A percentile compares a stretch with the other conserved stretches of the same genome.
Conservation (phyloP, 1,284 basidiomycete species). For the Baeospora myosura region DNA sequence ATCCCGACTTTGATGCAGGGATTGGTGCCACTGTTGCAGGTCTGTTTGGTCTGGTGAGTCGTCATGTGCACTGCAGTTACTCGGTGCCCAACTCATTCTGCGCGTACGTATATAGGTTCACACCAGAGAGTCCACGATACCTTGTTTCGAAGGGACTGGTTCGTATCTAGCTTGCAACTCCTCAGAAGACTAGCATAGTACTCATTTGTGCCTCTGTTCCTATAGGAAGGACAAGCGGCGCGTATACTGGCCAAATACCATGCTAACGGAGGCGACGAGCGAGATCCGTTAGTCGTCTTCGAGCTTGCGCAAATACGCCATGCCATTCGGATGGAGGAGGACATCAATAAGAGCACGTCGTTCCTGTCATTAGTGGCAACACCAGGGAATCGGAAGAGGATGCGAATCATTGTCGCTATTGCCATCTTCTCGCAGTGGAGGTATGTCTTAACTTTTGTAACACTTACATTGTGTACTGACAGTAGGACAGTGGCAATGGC, state of each 20-base stretch:
- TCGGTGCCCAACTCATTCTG: too few relatives aligned
- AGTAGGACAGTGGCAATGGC: slow-evolving; percentile 47
- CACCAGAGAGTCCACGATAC: slow-evolving; percentile 67
- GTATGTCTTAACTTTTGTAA: slow-evolving; percentile 23
- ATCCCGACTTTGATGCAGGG: slow-evolving; percentile 65
- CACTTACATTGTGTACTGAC: not conserved
- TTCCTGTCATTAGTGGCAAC: slow-evolving; percentile 46
- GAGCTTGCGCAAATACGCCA: slow-evolving; percentile 59
- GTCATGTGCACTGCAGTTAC: not conserved
- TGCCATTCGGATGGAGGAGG: slow-evolving; percentile 52
- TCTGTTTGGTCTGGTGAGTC: slow-evolving; percentile 43
- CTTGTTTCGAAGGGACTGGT: slow-evolving; percentile 55
- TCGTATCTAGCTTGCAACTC: slow-evolving; percentile 14
- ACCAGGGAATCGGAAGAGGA: slow-evolving; percentile 52
- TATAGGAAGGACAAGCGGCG: slow-evolving; percentile 44
- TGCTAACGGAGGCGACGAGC: slow-evolving; percentile 39
- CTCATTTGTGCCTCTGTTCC: not conserved
- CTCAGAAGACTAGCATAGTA: not conserved
- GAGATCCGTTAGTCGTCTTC: slow-evolving; percentile 49
- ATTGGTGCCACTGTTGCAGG: slow-evolving; percentile 52
- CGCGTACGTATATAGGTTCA: slow-evolving; percentile 33
- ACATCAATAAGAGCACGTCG: slow-evolving; percentile 38
- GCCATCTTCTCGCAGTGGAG: slow-evolving; percentile 64
- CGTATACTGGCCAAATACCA: slow-evolving; percentile 58
- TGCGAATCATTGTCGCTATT: slow-evolving; percentile 50